Percentiles rank a stretch among this genome's conserved stretches.
Conservation (phyloP, 176 grass and related monocot species). For the Puya raimondii region DNA sequence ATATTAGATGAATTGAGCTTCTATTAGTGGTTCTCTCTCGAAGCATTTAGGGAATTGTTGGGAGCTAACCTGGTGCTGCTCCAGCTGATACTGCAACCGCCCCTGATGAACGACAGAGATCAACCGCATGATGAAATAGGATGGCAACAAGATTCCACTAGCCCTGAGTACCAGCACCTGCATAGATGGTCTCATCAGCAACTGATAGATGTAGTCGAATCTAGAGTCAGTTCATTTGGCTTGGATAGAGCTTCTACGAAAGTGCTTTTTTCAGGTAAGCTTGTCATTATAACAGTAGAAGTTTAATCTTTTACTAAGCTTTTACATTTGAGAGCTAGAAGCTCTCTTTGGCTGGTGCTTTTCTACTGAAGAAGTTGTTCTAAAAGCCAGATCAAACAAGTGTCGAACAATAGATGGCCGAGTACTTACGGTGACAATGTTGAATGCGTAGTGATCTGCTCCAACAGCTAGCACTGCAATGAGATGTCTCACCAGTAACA, state of each 20-base stretch:
- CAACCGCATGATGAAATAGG: conserved; percentile 49
- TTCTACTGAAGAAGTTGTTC: too few relatives aligned
- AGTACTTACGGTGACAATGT: conserved; percentile 46
- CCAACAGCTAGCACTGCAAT: conserved; percentile 33
- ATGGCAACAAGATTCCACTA: conserved; percentile 59
- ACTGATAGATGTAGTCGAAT: too few relatives aligned
- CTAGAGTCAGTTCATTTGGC: too few relatives aligned
- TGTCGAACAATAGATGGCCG: neutral
- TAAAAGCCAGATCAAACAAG: too few relatives aligned
- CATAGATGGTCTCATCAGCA: neutral
- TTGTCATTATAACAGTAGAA: too few relatives aligned
- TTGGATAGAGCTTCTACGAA: too few relatives aligned
- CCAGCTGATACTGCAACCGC: conserved; percentile 35
- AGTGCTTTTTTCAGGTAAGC: too few relatives aligned
- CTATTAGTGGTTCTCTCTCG: neutral
- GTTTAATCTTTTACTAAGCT: too few relatives aligned
- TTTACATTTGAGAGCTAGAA: too few relatives aligned
- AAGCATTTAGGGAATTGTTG: neutral
- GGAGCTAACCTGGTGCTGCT: conserved; percentile 32
- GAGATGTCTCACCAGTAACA: conserved; percentile 59
- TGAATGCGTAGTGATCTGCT: conserved; percentile 47
- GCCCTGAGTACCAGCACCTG: conserved; percentile 55
- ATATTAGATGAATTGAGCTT: neutral
- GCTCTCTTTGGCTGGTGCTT: too few relatives aligned
- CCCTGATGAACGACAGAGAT: conserved; percentile 56